These are phyloP conservation scores for Chrysanthemum seticuspe DNA, from an alignment of 129 eudicot genomes.

Conservation along the genomic window DNA sequence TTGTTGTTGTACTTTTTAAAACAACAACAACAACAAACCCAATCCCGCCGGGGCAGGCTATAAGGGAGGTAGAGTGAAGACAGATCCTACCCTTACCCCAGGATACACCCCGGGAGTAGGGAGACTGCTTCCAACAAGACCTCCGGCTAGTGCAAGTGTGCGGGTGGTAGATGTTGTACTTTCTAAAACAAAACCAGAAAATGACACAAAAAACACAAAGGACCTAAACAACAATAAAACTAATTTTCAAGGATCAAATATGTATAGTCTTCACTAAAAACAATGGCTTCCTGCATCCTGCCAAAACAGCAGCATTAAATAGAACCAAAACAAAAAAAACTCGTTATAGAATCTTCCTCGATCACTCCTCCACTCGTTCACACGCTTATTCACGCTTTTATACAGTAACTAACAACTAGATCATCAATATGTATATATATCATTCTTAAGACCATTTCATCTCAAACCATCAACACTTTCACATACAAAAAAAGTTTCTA, in stretches of 20 bases:
- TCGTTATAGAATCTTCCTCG: conserved; percentile 29
- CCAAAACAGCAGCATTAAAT: neutral
- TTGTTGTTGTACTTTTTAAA: too few relatives aligned
- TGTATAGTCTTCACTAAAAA: neutral
- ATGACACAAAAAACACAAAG: too few relatives aligned
- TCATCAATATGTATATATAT: conserved; percentile 1
- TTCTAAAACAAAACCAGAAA: too few relatives aligned
- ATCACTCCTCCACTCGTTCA: conserved; percentile 33
- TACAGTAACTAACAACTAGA: neutral
- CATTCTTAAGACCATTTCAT: neutral
- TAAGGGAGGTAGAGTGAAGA: too few relatives aligned
- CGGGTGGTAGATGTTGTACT: too few relatives aligned
- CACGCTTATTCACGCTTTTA: conserved; percentile 25
- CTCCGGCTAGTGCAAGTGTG: too few relatives aligned
- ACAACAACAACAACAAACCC: too few relatives aligned
- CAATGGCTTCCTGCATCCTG: neutral
- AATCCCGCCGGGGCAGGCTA: too few relatives aligned
- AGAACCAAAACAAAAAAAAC: neutral
- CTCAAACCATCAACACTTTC: conserved; percentile 12
- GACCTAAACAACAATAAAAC: too few relatives aligned
- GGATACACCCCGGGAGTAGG: too few relatives aligned
- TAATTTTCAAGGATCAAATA: neutral
- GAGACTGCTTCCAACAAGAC: too few relatives aligned
- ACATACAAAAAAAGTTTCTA: neutral
- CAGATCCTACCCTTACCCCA: too few relatives aligned